Conservation (phyloP, 495 filamentous ascomycete genomes). For the Neohortaea acidophila region DNA sequence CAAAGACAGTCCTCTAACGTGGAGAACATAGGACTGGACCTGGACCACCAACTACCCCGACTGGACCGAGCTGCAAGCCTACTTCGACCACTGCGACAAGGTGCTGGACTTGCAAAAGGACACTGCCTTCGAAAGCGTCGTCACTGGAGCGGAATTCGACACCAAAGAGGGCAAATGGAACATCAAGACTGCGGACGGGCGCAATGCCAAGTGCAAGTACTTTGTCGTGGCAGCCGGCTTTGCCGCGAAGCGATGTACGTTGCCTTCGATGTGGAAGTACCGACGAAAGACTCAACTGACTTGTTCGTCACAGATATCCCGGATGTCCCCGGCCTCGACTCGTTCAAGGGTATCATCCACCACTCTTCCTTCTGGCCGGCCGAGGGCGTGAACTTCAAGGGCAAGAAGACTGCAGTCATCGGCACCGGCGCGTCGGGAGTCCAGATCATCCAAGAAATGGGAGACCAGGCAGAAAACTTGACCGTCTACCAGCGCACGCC, state of each 20-base stretch:
- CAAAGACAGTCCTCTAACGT: neutral
- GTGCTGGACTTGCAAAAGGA: conserved; percentile 37
- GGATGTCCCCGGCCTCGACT: conserved; percentile 36
- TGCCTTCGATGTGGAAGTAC: too few relatives aligned
- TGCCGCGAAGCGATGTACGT: conserved; percentile 28
- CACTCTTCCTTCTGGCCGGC: conserved; percentile 48
- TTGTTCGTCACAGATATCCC: conserved; percentile 36
- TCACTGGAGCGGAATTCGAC: conserved; percentile 35
- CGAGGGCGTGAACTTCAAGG: conserved; percentile 31
- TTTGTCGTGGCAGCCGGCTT: conserved; percentile 35
- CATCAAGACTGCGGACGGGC: conserved; percentile 34
- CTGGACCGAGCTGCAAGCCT: conserved; percentile 34
- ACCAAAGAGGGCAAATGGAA: conserved; percentile 29
- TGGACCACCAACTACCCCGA: conserved; percentile 39
- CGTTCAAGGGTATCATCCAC: conserved; percentile 38
- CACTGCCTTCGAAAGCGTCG: conserved; percentile 33
- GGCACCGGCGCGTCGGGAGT: conserved; percentile 39
- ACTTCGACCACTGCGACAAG: conserved; percentile 42
- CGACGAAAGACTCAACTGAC: conserved; percentile 35
- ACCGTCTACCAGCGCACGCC: conserved; percentile 36
- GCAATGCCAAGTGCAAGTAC: conserved; percentile 28
- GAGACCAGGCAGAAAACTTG: conserved; percentile 25
- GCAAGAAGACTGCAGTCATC: conserved; percentile 41
- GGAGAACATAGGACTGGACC: conserved; percentile 29
- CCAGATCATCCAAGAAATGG: conserved; percentile 38